Evolutionary conservation across 345 rosid species (phyloP).

Genomic region (Eutrema heterophyllum): DNA sequence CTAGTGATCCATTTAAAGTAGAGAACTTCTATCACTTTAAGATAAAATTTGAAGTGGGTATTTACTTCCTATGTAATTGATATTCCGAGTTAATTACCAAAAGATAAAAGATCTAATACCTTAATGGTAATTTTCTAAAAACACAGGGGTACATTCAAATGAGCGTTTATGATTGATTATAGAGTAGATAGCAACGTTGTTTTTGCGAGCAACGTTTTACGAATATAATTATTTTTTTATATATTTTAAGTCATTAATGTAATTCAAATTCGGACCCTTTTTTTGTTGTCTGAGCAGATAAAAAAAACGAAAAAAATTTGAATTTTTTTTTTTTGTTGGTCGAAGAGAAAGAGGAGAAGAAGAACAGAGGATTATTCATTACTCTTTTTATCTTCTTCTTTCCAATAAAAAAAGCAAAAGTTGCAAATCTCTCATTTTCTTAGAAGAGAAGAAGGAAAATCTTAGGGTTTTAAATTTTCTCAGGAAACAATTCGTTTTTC

Average conservation of each 20-base stretch:
- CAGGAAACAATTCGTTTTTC: neutral
- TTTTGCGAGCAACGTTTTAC: neutral
- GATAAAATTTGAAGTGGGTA: neutral
- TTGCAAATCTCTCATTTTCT: conserved; percentile 9
- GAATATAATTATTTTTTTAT: neutral
- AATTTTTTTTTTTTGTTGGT: conserved; percentile 24
- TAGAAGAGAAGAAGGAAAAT: neutral
- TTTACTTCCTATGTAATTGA: neutral
- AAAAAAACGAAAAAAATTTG: neutral
- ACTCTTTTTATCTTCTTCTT: conserved; percentile 15
- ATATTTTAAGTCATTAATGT: conserved; percentile 8
- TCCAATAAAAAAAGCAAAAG: conserved; percentile 9
- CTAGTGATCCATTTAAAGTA: neutral
- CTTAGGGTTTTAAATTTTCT: conserved; percentile 15
- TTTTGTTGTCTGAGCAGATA: conserved; percentile 9
- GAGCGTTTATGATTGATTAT: neutral
- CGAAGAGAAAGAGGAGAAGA: conserved; percentile 31
- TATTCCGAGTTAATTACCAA: neutral
- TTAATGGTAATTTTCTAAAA: neutral
- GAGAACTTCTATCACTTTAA: neutral
- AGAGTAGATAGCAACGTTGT: neutral
- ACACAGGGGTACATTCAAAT: neutral
- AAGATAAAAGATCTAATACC: neutral
- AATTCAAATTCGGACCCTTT: conserved; percentile 18
- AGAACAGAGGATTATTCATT: conserved; percentile 30